Conservation (phyloP, 2,329 filamentous ascomycete species). For the Alternaria tenuissima region DNA sequence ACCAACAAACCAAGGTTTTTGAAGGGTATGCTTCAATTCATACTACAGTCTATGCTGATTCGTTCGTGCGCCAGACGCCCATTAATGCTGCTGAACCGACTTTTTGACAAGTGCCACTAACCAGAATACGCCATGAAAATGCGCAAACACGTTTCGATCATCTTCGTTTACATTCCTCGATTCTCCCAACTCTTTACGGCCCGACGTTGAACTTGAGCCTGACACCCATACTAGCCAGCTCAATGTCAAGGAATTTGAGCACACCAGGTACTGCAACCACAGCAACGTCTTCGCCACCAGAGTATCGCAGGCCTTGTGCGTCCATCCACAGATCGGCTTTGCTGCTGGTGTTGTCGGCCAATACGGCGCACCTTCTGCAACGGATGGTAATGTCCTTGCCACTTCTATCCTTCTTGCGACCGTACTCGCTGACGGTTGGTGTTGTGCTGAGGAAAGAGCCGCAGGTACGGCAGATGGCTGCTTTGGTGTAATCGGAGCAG, state of each 20-base stretch:
- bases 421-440: conserved; percentile 68
- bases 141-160: background rate
- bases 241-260: conserved; percentile 90
- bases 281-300: conserved; percentile 89
- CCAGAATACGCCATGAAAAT: conserved; percentile 3
- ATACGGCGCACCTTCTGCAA: conserved; percentile 78
- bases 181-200: conserved; percentile 41
- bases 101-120: background rate
- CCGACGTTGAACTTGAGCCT: conserved; percentile 89
- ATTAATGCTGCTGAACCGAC: background rate
- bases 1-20: background rate
- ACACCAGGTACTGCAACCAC: conserved; percentile 93
- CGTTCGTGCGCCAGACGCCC: background rate
- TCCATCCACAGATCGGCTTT: conserved; percentile 88
- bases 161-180: background rate
- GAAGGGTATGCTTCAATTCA: background rate
- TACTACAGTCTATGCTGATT: background rate
- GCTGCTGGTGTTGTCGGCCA: conserved; percentile 57
- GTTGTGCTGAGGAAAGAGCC: conserved; percentile 91
- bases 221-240: conserved; percentile 95
- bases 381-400: conserved; percentile 75
- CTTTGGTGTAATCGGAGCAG: conserved; percentile 90
- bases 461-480: conserved; percentile 88
- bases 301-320: conserved; percentile 81
- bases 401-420: conserved; percentile 68